Conservation (phyloP, 164 flowering plant species). For the Pachysandra terminalis region DNA sequence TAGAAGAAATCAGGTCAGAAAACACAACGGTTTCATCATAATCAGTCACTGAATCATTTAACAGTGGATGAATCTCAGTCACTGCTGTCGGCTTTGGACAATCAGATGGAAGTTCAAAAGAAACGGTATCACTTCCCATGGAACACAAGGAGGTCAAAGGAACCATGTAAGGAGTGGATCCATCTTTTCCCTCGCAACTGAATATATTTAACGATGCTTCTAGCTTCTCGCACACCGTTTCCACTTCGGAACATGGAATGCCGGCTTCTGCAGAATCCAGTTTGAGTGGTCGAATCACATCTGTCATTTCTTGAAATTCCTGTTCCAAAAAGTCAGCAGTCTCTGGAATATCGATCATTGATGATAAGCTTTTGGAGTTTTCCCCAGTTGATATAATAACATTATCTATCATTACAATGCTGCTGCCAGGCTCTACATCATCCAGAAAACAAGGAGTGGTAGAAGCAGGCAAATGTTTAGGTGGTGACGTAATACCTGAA, state of each 20-base stretch:
- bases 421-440: slow-evolving; percentile 14
- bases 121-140: slow-evolving; percentile 12
- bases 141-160: slow-evolving; percentile 3
- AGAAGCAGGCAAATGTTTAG: slow-evolving; percentile 14
- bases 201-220: slow-evolving; percentile 13
- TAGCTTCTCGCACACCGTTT: slow-evolving; percentile 6
- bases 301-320: slow-evolving; percentile 11
- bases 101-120: slow-evolving; percentile 19
- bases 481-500: slow-evolving; percentile 7
- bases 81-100: slow-evolving; percentile 1
- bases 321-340: slow-evolving; percentile 15
- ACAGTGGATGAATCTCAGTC: slow-evolving; percentile 10
- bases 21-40: slow-evolving; percentile 3
- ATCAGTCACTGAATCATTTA: slow-evolving; percentile 14
- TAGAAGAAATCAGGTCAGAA: slow-evolving; percentile 14
- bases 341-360: slow-evolving; percentile 16
- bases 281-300: slow-evolving; percentile 25
- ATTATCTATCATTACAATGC: slow-evolving; percentile 17
- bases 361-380: slow-evolving; percentile 8
- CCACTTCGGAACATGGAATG: slow-evolving; percentile 18
- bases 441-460: slow-evolving; percentile 9
- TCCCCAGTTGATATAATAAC: slow-evolving; percentile 11
- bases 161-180: slow-evolving; percentile 3
- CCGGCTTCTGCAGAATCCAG: slow-evolving; percentile 17
- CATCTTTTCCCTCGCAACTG: slow-evolving; percentile 17